Evolutionary conservation across 2,329 filamentous ascomycete genomes (phyloP), one percentile per base, ranked within the genome.

Genomic region (Ceratocystis diversiconidia): DNA sequence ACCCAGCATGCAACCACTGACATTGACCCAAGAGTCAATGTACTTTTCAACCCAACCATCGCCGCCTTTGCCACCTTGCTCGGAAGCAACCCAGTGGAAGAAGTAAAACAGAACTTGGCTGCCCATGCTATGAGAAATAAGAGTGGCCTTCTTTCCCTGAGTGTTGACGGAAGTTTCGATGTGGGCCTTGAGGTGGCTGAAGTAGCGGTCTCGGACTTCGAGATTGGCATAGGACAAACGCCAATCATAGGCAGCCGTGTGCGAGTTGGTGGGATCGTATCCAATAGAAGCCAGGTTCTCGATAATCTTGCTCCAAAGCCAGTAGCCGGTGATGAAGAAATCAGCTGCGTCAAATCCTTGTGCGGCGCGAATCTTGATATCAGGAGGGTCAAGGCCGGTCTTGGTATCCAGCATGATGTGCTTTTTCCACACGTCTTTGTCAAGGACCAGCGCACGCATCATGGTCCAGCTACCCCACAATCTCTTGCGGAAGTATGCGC

Each of bases 221-320:
- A 96, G 85, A 71, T 97, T 96, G 67, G 82, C 79, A 73, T 96
- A 99, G 0, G 90, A 89, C 66, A 99, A 78, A 28, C 94, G 85
- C 94, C 94, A 99, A 76, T 99, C 94, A 73, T 99, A 82, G 8
- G 85, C 82, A 0, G 85, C 85, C 0, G 85, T 87, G 71, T 82
- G 87, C 2, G 84, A 85, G 71, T 85, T 88, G 41, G 83, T 86
- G 28, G 94, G 92, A 72, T 99, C 94, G 74, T 99, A 99, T 15
- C 94, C 94, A 67, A 99, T 88, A 0, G 91, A 94, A 0, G 94
- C 94, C 63, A 99, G 79, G 72, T 99, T 99, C 76, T 99, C 94
- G 62, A 99, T 80, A 68, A 99, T 96, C 76, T 97, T 97, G 77
- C 90, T 96, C 92, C 92, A 96, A 68, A 99, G 97, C 94, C 94